A percentile compares a stretch with the other conserved stretches of the same genome.
phyloP scores from a whole-genome alignment of 495 filamentous ascomycete genomes.

The Recurvomyces mirabilis region DNA sequence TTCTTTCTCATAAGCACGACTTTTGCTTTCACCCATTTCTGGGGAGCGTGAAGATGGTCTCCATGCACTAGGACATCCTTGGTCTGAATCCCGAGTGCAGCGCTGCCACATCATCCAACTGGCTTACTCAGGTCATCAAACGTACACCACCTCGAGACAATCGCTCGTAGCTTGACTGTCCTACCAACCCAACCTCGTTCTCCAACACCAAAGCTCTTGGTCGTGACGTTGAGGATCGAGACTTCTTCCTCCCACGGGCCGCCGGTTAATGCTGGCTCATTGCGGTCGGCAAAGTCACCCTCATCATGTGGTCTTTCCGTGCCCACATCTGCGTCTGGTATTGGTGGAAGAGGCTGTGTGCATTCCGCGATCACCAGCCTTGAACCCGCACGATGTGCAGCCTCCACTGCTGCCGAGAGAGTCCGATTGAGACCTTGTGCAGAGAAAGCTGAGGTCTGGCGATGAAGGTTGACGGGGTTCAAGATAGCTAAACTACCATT shows the following conservation, averaged over 20 bases:
- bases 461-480: constrained; percentile 56
- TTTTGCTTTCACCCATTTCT: no score
- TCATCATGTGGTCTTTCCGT: neutral
- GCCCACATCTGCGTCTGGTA: neutral
- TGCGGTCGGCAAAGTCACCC: neutral
- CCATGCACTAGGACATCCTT: no score
- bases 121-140: constrained; percentile 41
- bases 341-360: neutral
- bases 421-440: constrained; percentile 69
- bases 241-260: constrained; percentile 32
- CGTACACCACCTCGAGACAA: constrained; percentile 63
- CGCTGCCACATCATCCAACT: no score
- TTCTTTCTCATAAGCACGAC: no score
- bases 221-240: constrained; percentile 32
- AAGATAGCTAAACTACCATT: constrained; percentile 46
- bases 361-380: constrained; percentile 27
- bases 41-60: no score
- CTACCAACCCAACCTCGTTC: constrained; percentile 54
- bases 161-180: constrained; percentile 50
- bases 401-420: constrained; percentile 55
- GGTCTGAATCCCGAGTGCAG: no score
- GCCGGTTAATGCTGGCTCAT: constrained; percentile 16
- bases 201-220: constrained; percentile 35
- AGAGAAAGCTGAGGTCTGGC: constrained; percentile 66
- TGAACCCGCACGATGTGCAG: constrained; percentile 30